These are phyloP conservation scores for Streptanthus diversifolius DNA, from an alignment of 345 rosid species.

Conservation along the genomic window DNA sequence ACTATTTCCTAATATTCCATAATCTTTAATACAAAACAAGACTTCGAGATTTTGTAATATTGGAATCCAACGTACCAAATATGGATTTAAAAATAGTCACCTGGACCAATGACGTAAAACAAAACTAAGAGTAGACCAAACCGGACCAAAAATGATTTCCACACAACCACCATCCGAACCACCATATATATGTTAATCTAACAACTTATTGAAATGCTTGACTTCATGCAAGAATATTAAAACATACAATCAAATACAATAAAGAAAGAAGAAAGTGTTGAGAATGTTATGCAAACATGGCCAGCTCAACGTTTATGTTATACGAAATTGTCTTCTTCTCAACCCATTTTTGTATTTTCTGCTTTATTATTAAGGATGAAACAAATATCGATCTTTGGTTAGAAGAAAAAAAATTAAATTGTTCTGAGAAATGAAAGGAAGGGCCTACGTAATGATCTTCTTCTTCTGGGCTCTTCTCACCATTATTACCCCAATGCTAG, in stretches of 20 bases:
- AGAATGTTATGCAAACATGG: conserved; percentile 39
- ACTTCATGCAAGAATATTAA: conserved; percentile 33
- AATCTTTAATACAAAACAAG: no score
- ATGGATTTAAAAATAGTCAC: not conserved
- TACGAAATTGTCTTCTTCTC: conserved; percentile 29
- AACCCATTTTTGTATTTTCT: conserved; percentile 25
- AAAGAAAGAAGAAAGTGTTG: conserved; percentile 27
- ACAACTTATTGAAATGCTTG: conserved; percentile 19
- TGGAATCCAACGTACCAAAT: not conserved
- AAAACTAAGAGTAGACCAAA: not conserved
- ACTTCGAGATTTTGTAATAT: no score
- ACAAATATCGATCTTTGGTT: conserved; percentile 19
- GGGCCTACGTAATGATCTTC: conserved; percentile 68
- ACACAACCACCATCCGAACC: conserved; percentile 26
- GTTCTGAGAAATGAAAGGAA: conserved; percentile 53
- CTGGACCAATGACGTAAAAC: not conserved
- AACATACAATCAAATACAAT: not conserved
- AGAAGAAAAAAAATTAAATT: not conserved
- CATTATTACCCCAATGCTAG: conserved; percentile 77
- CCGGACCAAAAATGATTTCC: conserved; percentile 11
- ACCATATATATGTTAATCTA: conserved; percentile 22
- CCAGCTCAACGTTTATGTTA: conserved; percentile 33
- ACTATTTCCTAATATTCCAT: no score
- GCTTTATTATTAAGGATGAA: conserved; percentile 22
- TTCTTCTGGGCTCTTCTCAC: conserved; percentile 94